These are phyloP conservation scores for Boletus insuetus DNA, from an alignment of 768 basidiomycete species.

Conservation along the genomic window DNA sequence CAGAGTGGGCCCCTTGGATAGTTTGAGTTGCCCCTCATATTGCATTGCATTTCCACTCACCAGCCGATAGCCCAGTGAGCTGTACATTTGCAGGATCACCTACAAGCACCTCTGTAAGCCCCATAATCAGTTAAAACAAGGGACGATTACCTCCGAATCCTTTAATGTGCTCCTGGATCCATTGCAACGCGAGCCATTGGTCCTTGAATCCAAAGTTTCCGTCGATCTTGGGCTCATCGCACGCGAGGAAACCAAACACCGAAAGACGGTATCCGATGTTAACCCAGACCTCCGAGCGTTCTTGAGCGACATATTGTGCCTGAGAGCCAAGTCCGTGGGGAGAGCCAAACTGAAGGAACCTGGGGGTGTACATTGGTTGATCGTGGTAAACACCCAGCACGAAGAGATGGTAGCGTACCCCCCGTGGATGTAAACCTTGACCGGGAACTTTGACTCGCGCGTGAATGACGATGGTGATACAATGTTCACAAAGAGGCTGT, in stretches of 20 bases:
- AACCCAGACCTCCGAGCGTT: conserved; percentile 68
- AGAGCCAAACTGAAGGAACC: conserved; percentile 78
- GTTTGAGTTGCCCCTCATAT: background rate
- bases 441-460: conserved; percentile 50
- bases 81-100: conserved; percentile 62
- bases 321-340: conserved; percentile 60
- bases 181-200: conserved; percentile 74
- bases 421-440: conserved; percentile 76
- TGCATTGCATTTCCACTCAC: conserved; percentile 28
- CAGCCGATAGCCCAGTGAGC: conserved; percentile 70
- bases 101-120: conserved; percentile 22
- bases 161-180: conserved; percentile 66
- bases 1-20: conserved; percentile 63
- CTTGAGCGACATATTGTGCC: conserved; percentile 64
- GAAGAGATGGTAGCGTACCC: conserved; percentile 42
- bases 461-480: conserved; percentile 48
- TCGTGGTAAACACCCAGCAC: background rate
- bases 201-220: conserved; percentile 88
- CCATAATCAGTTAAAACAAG: background rate
- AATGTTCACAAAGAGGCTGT: conserved; percentile 65
- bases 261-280: conserved; percentile 77
- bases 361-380: conserved; percentile 20
- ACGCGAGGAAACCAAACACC: conserved; percentile 73
- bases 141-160: conserved; percentile 59
- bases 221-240: conserved; percentile 53